Evolutionary conservation across 257 asterid genomes (phyloP).

Genomic region (Oldenlandia corymbosa): DNA sequence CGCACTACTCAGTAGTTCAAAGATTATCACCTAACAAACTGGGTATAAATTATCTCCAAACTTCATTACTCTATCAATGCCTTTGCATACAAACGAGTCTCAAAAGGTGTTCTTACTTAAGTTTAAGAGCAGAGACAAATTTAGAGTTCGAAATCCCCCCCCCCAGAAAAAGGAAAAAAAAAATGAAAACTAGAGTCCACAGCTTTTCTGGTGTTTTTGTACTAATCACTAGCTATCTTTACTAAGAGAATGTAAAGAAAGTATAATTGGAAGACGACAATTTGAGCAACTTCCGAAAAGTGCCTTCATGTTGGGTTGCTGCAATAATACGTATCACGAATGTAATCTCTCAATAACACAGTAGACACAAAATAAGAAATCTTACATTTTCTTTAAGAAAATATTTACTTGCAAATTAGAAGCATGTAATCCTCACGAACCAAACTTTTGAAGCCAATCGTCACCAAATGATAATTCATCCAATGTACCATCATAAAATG

Average conservation of each 20-base stretch:
- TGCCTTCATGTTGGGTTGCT: conserved; percentile 4
- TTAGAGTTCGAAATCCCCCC: neutral
- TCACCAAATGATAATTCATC: conserved; percentile 7
- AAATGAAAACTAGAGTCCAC: too few relatives aligned
- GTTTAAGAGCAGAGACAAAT: too few relatives aligned
- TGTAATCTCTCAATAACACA: neutral
- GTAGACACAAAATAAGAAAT: neutral
- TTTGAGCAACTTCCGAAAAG: neutral
- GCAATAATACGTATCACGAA: neutral
- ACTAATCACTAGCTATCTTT: neutral
- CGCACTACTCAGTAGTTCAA: too few relatives aligned
- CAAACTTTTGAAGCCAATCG: conserved; percentile 7
- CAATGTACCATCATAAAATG: neutral
- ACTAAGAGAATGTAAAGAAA: neutral
- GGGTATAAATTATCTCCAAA: conserved; percentile 1
- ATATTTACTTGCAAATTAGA: neutral
- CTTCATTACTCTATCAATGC: neutral
- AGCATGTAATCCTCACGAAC: neutral
- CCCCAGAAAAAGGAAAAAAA: too few relatives aligned
- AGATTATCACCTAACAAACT: conserved; percentile 6
- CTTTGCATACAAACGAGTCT: neutral
- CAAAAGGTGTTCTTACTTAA: neutral
- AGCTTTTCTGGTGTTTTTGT: too few relatives aligned
- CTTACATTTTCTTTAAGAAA: neutral
- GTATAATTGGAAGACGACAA: neutral